Conservation (phyloP, 2,329 filamentous ascomycete genomes). For the Penicillium glabrum region DNA sequence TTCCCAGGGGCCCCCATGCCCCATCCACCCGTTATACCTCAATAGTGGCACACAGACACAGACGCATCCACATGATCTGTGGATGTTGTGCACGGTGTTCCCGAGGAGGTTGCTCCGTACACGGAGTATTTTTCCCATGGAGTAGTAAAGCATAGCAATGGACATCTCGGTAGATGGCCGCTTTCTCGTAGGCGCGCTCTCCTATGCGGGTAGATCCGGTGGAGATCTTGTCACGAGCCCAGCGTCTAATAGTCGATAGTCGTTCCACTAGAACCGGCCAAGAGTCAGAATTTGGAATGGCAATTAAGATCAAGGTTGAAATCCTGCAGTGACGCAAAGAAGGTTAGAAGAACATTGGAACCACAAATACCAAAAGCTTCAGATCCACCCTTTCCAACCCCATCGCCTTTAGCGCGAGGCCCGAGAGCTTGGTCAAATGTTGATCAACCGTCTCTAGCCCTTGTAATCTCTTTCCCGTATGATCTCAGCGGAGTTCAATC, state of each 20-base stretch:
- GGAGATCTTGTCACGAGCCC: background rate
- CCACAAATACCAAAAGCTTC: slow-evolving; percentile 8
- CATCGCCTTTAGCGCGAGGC: slow-evolving; percentile 6
- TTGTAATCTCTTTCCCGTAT: slow-evolving; percentile 7
- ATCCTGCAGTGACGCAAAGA: background rate
- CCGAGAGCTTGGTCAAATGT: slow-evolving; percentile 14
- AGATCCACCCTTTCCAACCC: slow-evolving; percentile 10
- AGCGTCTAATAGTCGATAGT: background rate
- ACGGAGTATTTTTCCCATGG: too few species aligned
- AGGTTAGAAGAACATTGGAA: slow-evolving; percentile 9
- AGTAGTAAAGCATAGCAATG: too few species aligned
- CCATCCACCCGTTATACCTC: too few species aligned
- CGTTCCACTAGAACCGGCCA: background rate
- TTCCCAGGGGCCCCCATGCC: background rate
- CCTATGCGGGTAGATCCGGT: slow-evolving; percentile 9
- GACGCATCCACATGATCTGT: background rate
- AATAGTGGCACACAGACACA: background rate
- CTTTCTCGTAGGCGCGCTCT: background rate
- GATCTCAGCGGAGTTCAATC: too few species aligned
- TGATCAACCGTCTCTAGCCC: slow-evolving; percentile 14
- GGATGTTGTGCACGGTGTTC: too few species aligned
- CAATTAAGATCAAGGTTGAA: background rate
- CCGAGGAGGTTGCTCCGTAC: too few species aligned
- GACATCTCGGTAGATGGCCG: background rate
- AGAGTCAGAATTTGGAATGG: background rate